phyloP scores from a whole-genome alignment of 495 filamentous ascomycete species.

The Penicillium robsamsonii region DNA sequence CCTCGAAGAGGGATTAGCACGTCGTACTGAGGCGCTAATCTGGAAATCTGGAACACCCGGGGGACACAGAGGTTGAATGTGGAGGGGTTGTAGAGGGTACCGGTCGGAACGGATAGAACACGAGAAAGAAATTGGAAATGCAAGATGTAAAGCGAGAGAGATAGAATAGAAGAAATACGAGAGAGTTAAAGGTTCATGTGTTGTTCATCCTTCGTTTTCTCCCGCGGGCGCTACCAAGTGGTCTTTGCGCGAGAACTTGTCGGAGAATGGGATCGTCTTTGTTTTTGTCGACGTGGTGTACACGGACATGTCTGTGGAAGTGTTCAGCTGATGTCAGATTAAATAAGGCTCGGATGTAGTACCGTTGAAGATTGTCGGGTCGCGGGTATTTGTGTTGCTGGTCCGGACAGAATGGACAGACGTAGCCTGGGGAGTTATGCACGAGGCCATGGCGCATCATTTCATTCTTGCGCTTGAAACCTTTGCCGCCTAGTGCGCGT shows the following conservation, averaged over 20 bases:
- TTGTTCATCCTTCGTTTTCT: constrained; percentile 63
- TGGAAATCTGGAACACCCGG: constrained; percentile 6
- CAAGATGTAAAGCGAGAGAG: constrained; percentile 12
- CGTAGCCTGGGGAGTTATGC: constrained; percentile 92
- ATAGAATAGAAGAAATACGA: neutral
- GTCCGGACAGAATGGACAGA: constrained; percentile 95
- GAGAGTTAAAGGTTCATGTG: constrained; percentile 3
- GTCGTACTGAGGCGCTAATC: constrained; percentile 6
- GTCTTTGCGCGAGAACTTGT: constrained; percentile 77
- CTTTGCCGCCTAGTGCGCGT: constrained; percentile 79
- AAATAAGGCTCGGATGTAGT: neutral
- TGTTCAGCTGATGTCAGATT: constrained; percentile 11
- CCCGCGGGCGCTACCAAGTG: constrained; percentile 80
- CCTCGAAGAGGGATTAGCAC: constrained; percentile 4
- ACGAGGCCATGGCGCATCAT: constrained; percentile 98
- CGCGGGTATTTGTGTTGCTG: constrained; percentile 94
- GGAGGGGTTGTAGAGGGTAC: neutral
- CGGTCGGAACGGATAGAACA: neutral
- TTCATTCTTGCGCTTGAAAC: constrained; percentile 98
- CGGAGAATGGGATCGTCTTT: constrained; percentile 78
- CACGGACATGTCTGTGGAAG: constrained; percentile 71
- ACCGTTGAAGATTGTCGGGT: constrained; percentile 95
- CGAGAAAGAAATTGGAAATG: neutral
- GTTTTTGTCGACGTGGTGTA: constrained; percentile 83
- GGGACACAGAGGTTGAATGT: neutral